phyloP scores from a whole-genome alignment of 1,284 basidiomycete species.

The Schizophyllum commune region DNA sequence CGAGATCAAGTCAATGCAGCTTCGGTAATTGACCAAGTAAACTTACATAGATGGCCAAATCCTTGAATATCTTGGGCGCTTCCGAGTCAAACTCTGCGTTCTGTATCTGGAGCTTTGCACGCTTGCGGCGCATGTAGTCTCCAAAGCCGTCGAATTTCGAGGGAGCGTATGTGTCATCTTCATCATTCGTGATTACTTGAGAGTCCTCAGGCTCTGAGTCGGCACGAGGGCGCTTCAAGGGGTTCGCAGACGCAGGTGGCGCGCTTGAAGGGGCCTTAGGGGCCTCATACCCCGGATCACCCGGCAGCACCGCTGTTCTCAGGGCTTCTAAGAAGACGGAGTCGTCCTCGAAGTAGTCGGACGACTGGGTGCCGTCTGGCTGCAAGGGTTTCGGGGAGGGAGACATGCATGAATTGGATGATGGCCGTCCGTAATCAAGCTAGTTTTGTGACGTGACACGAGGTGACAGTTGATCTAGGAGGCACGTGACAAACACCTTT shows the following conservation, averaged over 20 bases:
- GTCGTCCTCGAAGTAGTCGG: conserved; percentile 51
- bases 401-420: not conserved
- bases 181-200: conserved; percentile 15
- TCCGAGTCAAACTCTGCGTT: conserved; percentile 43
- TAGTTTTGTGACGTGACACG: not conserved
- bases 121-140: conserved; percentile 86
- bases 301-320: conserved; percentile 37
- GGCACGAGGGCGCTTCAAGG: conserved; percentile 25
- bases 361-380: conserved; percentile 28
- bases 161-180: conserved; percentile 61
- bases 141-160: conserved; percentile 78
- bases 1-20: not conserved
- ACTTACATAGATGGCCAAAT: conserved; percentile 73
- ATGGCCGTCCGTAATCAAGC: not conserved
- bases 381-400: not conserved
- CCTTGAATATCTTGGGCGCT: conserved; percentile 51
- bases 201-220: conserved; percentile 23
- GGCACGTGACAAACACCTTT: not conserved
- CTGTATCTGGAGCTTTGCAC: conserved; percentile 85
- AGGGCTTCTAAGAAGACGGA: conserved; percentile 47
- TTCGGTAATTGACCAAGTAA: not conserved
- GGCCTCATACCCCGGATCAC: conserved; percentile 24
- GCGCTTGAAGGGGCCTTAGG: conserved; percentile 7
- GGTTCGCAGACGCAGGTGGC: conserved; percentile 13
- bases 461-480: not conserved